Conservation (phyloP, 2,329 filamentous ascomycete genomes). For the Alternaria rosae region DNA sequence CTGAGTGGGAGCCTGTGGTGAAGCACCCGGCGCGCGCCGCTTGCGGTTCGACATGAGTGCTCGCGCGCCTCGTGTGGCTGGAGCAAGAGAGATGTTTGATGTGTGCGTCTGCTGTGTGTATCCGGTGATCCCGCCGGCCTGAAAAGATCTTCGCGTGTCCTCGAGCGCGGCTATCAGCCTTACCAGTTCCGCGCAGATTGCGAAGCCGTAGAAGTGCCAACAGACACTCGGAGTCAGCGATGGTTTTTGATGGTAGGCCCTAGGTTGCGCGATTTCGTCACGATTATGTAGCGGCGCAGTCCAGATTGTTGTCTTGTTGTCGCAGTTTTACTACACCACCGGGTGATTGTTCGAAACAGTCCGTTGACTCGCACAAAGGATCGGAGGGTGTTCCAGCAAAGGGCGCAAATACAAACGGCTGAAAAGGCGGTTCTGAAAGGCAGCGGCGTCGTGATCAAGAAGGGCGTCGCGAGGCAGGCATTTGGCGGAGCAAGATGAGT, state of each 20-base stretch:
- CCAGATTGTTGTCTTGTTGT: conserved; percentile 25
- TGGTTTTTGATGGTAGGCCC: not conserved
- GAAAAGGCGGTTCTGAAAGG: conserved; percentile 9
- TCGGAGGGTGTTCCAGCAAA: not conserved
- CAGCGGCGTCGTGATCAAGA: conserved; percentile 1
- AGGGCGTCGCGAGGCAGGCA: conserved; percentile 12
- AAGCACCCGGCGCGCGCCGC: conserved; percentile 74
- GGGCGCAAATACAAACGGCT: conserved; percentile 6
- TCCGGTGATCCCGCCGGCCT: not conserved
- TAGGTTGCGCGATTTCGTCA: conserved; percentile 3
- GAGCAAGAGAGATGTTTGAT: not conserved
- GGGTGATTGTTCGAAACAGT: conserved; percentile 25
- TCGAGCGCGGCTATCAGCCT: conserved; percentile 9
- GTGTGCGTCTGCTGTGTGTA: conserved; percentile 7
- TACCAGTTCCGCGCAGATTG: conserved; percentile 1
- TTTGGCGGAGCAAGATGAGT: conserved; percentile 10
- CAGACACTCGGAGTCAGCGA: not conserved
- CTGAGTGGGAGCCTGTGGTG: conserved; percentile 66
- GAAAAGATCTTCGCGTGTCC: conserved; percentile 9
- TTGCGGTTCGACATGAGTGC: conserved; percentile 62
- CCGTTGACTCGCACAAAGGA: conserved; percentile 21
- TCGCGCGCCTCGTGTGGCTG: conserved; percentile 5
- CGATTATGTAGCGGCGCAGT: conserved; percentile 20
- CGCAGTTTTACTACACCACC: conserved; percentile 20
- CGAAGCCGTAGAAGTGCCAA: conserved; percentile 4